phyloP scores from a whole-genome alignment of 2,329 filamentous ascomycete genomes.

The Clonostachys byssicola region DNA sequence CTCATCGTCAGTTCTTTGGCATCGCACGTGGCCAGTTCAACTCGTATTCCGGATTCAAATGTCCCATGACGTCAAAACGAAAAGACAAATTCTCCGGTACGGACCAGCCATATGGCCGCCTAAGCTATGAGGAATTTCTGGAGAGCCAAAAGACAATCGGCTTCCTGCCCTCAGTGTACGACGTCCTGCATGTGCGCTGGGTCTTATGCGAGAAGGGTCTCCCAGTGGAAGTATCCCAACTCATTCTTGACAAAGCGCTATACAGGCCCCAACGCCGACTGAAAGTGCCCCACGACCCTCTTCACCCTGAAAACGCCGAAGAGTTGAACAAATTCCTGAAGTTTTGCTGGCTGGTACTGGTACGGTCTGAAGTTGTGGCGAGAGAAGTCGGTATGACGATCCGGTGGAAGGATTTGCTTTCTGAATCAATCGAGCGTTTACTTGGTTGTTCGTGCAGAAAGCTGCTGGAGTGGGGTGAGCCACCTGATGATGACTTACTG shows the following conservation, averaged over 20 bases:
- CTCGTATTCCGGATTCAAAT: background rate
- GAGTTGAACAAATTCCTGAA: slow-evolving; percentile 15
- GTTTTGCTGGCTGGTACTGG: slow-evolving; percentile 17
- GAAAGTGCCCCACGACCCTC: slow-evolving; percentile 7
- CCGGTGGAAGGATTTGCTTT: slow-evolving; percentile 1
- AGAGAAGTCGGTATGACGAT: slow-evolving; percentile 8
- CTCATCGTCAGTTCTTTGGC: slow-evolving; percentile 12
- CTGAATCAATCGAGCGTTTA: background rate
- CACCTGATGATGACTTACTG: too few species aligned
- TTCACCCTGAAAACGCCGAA: slow-evolving; percentile 9
- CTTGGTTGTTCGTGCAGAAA: background rate
- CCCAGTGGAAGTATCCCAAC: slow-evolving; percentile 8
- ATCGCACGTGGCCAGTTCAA: slow-evolving; percentile 6
- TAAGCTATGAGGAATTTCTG: slow-evolving; percentile 5
- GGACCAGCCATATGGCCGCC: slow-evolving; percentile 1
- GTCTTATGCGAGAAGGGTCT: slow-evolving; percentile 6
- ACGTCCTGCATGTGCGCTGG: slow-evolving; percentile 2
- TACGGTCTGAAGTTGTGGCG: slow-evolving; percentile 15
- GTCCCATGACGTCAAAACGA: background rate
- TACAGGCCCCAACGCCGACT: slow-evolving; percentile 6
- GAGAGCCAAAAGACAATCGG: background rate
- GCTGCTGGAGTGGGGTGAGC: too few species aligned
- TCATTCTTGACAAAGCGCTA: slow-evolving; percentile 6
- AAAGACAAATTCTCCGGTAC: background rate
- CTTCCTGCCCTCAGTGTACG: slow-evolving; percentile 1